phyloP scores from a whole-genome alignment of 2,329 filamentous ascomycete species.

The Trichophyton equinum region DNA sequence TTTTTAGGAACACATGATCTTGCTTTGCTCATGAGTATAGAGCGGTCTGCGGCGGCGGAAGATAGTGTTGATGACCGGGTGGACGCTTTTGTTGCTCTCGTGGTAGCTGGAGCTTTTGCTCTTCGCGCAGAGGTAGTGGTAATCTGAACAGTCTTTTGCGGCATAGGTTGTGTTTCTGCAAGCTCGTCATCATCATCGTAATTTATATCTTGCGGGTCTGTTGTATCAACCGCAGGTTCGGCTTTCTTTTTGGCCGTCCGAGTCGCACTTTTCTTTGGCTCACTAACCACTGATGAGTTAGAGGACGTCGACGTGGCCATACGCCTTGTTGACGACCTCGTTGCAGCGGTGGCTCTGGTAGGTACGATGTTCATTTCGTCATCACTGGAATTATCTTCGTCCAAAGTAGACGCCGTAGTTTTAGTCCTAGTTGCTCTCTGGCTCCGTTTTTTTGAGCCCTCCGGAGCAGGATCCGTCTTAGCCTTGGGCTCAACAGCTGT shows the following conservation, averaged over 20 bases:
- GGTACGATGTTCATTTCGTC: constrained; percentile 15
- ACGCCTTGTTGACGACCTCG: not conserved
- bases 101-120: not conserved
- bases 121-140: constrained; percentile 11
- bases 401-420: not conserved
- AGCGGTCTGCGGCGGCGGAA: constrained; percentile 21
- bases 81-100: too few species aligned
- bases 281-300: not conserved
- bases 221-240: not conserved
- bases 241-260: not conserved
- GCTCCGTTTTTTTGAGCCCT: not conserved
- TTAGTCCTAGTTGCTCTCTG: constrained; percentile 7
- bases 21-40: constrained; percentile 12
- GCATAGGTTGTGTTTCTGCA: constrained; percentile 11
- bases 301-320: not conserved
- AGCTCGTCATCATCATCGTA: constrained; percentile 20
- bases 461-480: not conserved
- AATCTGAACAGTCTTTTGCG: constrained; percentile 12
- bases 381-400: constrained; percentile 11
- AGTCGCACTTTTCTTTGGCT: not conserved
- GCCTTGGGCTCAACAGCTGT: not conserved
- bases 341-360: not conserved
- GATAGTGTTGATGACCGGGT: constrained; percentile 7
- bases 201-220: not conserved
- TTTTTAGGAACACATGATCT: constrained; percentile 20